Evolutionary conservation across 2,329 filamentous ascomycete species (phyloP), one percentile per base, ranked within the genome.

Genomic region (Tolypocladium tropicale): DNA sequence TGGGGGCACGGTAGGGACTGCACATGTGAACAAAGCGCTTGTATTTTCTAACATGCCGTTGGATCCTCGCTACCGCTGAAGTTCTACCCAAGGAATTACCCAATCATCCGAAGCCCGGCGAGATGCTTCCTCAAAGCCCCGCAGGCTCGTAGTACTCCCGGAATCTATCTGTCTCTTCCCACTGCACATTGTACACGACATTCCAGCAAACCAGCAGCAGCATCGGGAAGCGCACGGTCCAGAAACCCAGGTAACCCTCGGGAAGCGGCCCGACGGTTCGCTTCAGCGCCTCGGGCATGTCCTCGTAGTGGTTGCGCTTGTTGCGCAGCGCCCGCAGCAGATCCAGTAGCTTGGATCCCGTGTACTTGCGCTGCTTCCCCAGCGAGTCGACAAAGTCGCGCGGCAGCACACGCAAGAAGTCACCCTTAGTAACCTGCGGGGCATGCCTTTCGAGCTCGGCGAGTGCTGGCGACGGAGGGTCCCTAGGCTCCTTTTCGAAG

Each of bases 271-370:
- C 91, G 0, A 96, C 89, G 33, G 71, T 69, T 58, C 75, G 76
- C 64, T 81, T 93, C 60, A 96, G 80, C 52, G 83, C 75, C 16
- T 92, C 88, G 7, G 89, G 81, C 89, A 99, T 93, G 69, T 99
- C 94, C 66, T 96, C 92, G 69, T 96, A 99, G 68, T 99, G 94
- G 61, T 97, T 96, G 65, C 89, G 89, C 81, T 99, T 99, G 73
- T 99, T 99, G 28, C 94, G 80, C 56, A 99, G 76, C 1, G 93
- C 94, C 2, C 94, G 82, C 23, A 99, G 75, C 25, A 99, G 78
- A 71, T 99, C 94, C 55, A 99, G 74, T 67, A 99, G 81, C 51
- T 84, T 82, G 1, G 83, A 81, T 0, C 92, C 92, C 0, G 88
- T 94, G 72, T 99, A 99, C 72, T 96, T 96, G 66, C 93, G 83